Conservation (phyloP, 2,329 filamentous ascomycete species). For the Aspergillus sp. region DNA sequence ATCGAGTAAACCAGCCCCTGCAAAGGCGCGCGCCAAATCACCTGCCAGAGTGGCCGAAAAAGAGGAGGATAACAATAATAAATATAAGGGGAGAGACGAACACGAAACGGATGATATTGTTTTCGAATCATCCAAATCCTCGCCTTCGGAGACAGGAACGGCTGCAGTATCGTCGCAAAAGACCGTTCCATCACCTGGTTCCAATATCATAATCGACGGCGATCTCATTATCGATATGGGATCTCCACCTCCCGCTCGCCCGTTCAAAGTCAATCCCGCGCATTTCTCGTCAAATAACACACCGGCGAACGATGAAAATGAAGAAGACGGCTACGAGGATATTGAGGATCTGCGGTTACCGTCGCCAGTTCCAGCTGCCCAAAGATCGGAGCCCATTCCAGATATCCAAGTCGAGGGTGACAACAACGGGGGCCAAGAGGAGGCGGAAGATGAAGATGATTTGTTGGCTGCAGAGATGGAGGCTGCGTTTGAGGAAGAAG, state of each 20-base stretch:
- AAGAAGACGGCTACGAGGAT: conserved; percentile 40
- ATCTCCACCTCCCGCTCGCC: conserved; percentile 43
- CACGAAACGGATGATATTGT: conserved; percentile 23
- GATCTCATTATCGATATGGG: conserved; percentile 52
- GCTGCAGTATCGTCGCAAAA: conserved; percentile 31
- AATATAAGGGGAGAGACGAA: neutral
- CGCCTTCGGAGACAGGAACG: conserved; percentile 34
- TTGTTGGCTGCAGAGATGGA: conserved; percentile 60
- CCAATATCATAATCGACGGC: conserved; percentile 49
- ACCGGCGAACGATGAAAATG: conserved; percentile 34
- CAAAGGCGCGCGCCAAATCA: conserved; percentile 26
- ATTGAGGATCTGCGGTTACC: conserved; percentile 40
- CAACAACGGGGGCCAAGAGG: conserved; percentile 18
- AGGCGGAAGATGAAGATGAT: conserved; percentile 44
- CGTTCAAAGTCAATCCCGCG: conserved; percentile 41
- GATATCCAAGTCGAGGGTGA: conserved; percentile 31
- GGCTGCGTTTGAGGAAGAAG: conserved; percentile 52
- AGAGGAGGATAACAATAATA: neutral
- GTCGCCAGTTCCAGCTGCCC: conserved; percentile 32
- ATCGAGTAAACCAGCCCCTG: conserved; percentile 12
- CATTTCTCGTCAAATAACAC: conserved; percentile 46
- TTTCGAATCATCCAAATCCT: conserved; percentile 25
- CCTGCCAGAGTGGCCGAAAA: conserved; percentile 15
- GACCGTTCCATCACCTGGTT: conserved; percentile 34
- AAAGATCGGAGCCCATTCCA: conserved; percentile 15